Evolutionary conservation across 2,329 filamentous ascomycete genomes (phyloP), one percentile per base, ranked within the genome.

Genomic region (Fusarium caatingaense): DNA sequence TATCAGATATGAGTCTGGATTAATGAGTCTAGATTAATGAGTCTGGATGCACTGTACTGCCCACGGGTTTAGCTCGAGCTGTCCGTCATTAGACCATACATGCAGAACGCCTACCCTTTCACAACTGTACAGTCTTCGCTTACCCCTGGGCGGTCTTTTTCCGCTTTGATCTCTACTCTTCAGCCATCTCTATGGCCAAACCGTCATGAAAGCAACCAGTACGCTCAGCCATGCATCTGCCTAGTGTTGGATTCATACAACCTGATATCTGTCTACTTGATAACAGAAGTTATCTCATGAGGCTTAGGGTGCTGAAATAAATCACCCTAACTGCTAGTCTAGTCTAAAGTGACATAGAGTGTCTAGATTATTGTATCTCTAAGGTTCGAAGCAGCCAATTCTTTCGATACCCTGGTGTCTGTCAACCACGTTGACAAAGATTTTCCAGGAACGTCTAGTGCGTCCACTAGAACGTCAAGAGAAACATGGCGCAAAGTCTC

Each of bases 401-500:
- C 9, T 20, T 51, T 25, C 10, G 18, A 51, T 21, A 42, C 9
- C 42, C 46, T 63, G 27, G 28, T 27, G 25, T 21, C 27, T 23
- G 20, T 28, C 28, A 48, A 23, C 15, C 23, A 41, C 44, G 20
- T 64, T 27, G 27, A 40, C 30, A 34, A 41, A 20, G 18, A 27
- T 41, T 42, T 27, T 41, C 41, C 16, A 21, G 50, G 51, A 69
- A 41, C 27, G 40, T 23, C 25, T 42, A 55, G 54, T 44, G 34
- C 49, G 28, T 49, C 51, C 61, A 51, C 66, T 59, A 69, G 66
- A 70, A 70, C 49, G 51, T 23, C 32, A 53, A 47, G 32, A 70
- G 67, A 68, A 69, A 64, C 57, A 48, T 56, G 49, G 50, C 67
- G 62, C 45, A 64, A 42, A 64, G 30, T 53, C 50, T 45, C 18